Percentiles rank a stretch among this genome's conserved stretches.
Conservation (phyloP, 768 basidiomycete species). For the Tephrocybe sp. region DNA sequence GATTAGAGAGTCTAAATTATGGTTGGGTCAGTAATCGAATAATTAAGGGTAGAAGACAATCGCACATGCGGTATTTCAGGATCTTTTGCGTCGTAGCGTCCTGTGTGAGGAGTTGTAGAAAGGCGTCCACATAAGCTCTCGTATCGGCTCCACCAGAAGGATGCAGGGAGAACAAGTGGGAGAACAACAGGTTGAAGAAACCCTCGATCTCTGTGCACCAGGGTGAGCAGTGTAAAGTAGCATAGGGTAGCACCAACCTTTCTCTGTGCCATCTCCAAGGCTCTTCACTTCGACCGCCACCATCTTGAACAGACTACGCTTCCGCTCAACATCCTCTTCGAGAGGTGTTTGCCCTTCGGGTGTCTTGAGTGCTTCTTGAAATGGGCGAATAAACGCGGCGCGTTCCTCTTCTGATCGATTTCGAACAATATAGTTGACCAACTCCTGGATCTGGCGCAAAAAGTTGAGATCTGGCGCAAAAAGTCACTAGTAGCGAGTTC, state of each 20-base stretch:
- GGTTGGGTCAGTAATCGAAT: constrained; percentile 10
- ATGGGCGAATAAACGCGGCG: constrained; percentile 58
- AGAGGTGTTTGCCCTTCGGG: constrained; percentile 52
- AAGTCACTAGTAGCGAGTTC: neutral
- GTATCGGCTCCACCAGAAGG: constrained; percentile 53
- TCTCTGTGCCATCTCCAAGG: constrained; percentile 76
- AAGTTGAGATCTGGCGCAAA: neutral
- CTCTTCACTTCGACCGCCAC: constrained; percentile 63
- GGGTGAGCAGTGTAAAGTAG: constrained; percentile 1
- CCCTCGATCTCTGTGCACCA: constrained; percentile 69
- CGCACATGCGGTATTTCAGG: constrained; percentile 79
- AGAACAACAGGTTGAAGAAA: constrained; percentile 81
- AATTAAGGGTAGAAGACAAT: constrained; percentile 5
- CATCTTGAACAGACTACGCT: constrained; percentile 56
- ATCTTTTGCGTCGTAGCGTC: constrained; percentile 52
- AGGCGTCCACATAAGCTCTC: constrained; percentile 50
- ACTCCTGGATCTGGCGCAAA: constrained; percentile 63
- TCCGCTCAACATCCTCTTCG: constrained; percentile 52
- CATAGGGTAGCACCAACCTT: constrained; percentile 47
- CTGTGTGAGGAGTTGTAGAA: constrained; percentile 54
- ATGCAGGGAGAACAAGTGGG: constrained; percentile 68
- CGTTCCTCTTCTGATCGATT: constrained; percentile 70
- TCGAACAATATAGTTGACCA: constrained; percentile 73
- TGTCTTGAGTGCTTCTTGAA: constrained; percentile 58
- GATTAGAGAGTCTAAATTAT: constrained; percentile 64